Percentiles rank a stretch among this genome's conserved stretches.
phyloP scores from a whole-genome alignment of 2,329 filamentous ascomycete species.

The Colletotrichum sublineola region DNA sequence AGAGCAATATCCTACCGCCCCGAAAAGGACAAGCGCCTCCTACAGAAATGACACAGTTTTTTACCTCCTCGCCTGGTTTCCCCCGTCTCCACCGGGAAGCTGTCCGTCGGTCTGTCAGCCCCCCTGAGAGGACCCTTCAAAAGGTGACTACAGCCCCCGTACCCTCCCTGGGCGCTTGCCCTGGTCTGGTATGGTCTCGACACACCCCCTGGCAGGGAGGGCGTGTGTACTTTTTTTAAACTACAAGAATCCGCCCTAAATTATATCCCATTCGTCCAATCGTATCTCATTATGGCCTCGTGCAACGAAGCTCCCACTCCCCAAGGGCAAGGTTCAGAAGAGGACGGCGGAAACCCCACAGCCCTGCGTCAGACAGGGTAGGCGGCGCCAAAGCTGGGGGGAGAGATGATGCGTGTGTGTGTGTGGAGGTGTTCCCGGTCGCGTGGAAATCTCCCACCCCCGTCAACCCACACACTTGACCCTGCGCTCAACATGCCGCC shows the following conservation, averaged over 20 bases:
- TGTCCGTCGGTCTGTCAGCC: constrained; percentile 5
- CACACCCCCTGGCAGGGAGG: constrained; percentile 44
- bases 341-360: constrained; percentile 24
- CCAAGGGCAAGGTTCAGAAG: neutral
- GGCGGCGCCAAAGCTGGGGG: constrained; percentile 17
- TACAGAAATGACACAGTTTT: constrained; percentile 28
- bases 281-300: constrained; percentile 63
- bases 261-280: constrained; percentile 61
- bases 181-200: constrained; percentile 45
- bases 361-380: constrained; percentile 17
- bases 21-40: constrained; percentile 51
- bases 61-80: constrained; percentile 3
- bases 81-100: constrained; percentile 10
- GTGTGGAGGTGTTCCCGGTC: constrained; percentile 22
- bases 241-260: constrained; percentile 49
- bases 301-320: constrained; percentile 56
- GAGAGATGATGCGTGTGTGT: neutral
- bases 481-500: constrained; percentile 46
- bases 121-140: neutral
- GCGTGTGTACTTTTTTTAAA: constrained; percentile 58
- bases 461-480: constrained; percentile 21
- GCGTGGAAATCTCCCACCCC: constrained; percentile 20
- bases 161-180: constrained; percentile 46
- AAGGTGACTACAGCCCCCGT: constrained; percentile 46
- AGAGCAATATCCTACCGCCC: constrained; percentile 49